phyloP scores from a whole-genome alignment of 2,329 filamentous ascomycete species.

The Septoria petroselini region DNA sequence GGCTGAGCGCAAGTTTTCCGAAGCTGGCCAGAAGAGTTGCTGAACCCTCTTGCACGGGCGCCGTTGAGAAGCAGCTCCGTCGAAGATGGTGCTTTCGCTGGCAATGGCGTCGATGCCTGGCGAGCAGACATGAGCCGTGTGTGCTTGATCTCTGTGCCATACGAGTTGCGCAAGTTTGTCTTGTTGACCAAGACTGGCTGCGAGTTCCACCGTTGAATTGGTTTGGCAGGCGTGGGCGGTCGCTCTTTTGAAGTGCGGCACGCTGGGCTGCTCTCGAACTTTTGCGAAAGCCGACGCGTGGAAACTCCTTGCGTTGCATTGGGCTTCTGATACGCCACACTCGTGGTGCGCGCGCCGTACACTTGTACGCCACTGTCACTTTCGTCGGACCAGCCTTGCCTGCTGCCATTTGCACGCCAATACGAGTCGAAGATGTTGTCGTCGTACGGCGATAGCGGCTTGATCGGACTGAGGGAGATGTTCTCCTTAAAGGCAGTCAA shows the following conservation, averaged over 20 bases:
- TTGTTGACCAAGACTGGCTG: slow-evolving; percentile 33
- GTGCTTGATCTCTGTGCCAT: slow-evolving; percentile 33
- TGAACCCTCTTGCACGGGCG: slow-evolving; percentile 7
- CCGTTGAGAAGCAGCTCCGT: slow-evolving; percentile 16
- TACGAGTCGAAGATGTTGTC: slow-evolving; percentile 23
- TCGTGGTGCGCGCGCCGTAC: slow-evolving; percentile 2
- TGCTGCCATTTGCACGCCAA: slow-evolving; percentile 20
- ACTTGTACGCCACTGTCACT: slow-evolving; percentile 12
- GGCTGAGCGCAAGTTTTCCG: slow-evolving; percentile 11
- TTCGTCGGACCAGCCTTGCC: slow-evolving; percentile 22
- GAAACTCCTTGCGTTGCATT: slow-evolving; percentile 1
- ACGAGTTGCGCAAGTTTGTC: slow-evolving; percentile 27
- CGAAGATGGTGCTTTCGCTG: slow-evolving; percentile 26
- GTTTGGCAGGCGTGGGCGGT: slow-evolving; percentile 24
- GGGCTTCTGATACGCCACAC: slow-evolving; percentile 2
- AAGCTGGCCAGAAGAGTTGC: slow-evolving; percentile 13
- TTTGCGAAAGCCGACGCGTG: slow-evolving; percentile 20
- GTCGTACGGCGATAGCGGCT: slow-evolving; percentile 25
- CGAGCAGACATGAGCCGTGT: slow-evolving; percentile 34
- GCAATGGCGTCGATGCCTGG: slow-evolving; percentile 32
- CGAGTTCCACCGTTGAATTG: slow-evolving; percentile 35
- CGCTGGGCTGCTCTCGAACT: slow-evolving; percentile 31
- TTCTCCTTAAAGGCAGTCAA: slow-evolving; percentile 38
- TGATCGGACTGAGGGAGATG: slow-evolving; percentile 32
- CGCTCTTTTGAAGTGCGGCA: slow-evolving; percentile 26